Evolutionary conservation across 495 filamentous ascomycete genomes (phyloP).

Genomic region (Aspergillus cristatus): DNA sequence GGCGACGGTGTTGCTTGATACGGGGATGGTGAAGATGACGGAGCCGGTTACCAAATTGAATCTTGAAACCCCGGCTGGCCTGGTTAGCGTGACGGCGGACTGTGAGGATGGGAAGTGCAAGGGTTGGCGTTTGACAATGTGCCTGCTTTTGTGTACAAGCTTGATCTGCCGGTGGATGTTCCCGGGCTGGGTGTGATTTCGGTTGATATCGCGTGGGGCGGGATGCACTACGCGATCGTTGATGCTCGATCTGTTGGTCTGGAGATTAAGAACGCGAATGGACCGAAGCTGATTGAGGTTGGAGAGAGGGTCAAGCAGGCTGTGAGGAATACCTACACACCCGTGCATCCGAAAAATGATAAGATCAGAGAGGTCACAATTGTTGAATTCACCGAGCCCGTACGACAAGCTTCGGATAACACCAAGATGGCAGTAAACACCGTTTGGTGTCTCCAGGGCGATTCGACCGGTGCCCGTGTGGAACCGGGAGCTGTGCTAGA

Average conservation of each 20-base stretch:
- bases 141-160: slow-evolving; percentile 23
- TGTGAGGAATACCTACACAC: slow-evolving; percentile 12
- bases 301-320: slow-evolving; percentile 27
- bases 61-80: slow-evolving; percentile 23
- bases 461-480: slow-evolving; percentile 17
- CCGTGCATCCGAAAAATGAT: slow-evolving; percentile 25
- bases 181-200: slow-evolving; percentile 18
- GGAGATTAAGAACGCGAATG: slow-evolving; percentile 11
- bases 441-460: slow-evolving; percentile 18
- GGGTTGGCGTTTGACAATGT: slow-evolving; percentile 26
- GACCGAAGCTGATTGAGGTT: slow-evolving; percentile 14
- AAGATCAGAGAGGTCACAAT: slow-evolving; percentile 21
- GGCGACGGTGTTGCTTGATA: slow-evolving; percentile 26
- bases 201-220: slow-evolving; percentile 28
- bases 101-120: slow-evolving; percentile 28
- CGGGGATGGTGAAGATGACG: slow-evolving; percentile 28
- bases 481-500: slow-evolving; percentile 15
- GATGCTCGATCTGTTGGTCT: slow-evolving; percentile 20
- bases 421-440: slow-evolving; percentile 19
- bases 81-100: slow-evolving; percentile 21
- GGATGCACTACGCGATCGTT: slow-evolving; percentile 29
- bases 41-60: slow-evolving; percentile 20
- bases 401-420: slow-evolving; percentile 5
- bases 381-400: slow-evolving; percentile 18
- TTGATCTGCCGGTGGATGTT: slow-evolving; percentile 22